These are phyloP conservation scores for Cladosporium sp. DNA, from an alignment of 2,329 filamentous ascomycete species.

Conservation along the genomic window DNA sequence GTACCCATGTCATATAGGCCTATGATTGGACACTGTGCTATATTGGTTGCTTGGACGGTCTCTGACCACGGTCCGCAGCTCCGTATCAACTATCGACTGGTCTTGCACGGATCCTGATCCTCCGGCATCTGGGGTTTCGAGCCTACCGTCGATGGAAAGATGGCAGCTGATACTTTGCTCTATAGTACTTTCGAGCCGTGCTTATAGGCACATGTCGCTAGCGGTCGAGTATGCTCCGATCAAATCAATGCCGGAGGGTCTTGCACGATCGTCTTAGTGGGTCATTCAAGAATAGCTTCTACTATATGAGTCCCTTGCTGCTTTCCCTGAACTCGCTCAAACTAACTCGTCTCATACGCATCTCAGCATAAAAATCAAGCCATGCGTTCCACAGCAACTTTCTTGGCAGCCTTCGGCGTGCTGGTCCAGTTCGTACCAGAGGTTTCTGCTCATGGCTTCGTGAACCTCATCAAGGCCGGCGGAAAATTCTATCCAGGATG, in stretches of 20 bases:
- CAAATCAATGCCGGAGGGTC: background rate
- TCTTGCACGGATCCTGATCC: background rate
- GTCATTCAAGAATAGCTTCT: too few relatives aligned
- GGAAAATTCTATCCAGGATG: slow-evolving; percentile 40
- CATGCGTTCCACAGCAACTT: background rate
- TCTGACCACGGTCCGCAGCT: background rate
- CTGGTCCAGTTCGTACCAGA: slow-evolving; percentile 19
- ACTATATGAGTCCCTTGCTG: background rate
- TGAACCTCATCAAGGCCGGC: slow-evolving; percentile 41
- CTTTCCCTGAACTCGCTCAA: background rate
- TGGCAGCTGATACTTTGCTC: background rate
- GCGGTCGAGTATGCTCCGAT: background rate
- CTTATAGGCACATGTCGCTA: background rate
- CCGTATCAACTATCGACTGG: background rate
- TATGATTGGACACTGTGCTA: background rate
- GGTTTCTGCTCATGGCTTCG: slow-evolving; percentile 41
- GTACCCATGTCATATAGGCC: too few relatives aligned
- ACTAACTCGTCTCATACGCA: background rate
- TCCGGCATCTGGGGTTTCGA: background rate
- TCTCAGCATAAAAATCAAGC: background rate
- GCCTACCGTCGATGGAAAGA: background rate
- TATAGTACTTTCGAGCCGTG: background rate
- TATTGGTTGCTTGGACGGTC: background rate
- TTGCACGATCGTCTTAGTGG: too few relatives aligned
- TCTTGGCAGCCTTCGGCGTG: background rate